These are phyloP conservation scores for Penicillium robsamsonii DNA, from an alignment of 495 filamentous ascomycete genomes.

Conservation along the genomic window DNA sequence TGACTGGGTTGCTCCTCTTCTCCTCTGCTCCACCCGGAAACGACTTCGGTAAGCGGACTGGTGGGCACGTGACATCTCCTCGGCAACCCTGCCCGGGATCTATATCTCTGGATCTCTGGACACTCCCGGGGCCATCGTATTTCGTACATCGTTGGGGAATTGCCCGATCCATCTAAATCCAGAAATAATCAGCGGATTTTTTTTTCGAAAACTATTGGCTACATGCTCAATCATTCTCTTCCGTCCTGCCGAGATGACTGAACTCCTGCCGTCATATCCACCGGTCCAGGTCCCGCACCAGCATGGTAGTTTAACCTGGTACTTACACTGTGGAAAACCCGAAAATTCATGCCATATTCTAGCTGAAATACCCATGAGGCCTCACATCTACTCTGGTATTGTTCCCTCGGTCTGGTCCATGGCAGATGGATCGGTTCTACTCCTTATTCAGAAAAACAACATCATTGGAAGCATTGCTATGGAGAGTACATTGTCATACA, in stretches of 20 bases:
- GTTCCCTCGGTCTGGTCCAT: background rate
- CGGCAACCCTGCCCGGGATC: constrained; percentile 35
- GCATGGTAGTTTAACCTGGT: constrained; percentile 21
- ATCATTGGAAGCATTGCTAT: background rate
- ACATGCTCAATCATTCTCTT: background rate
- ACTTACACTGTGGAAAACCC: constrained; percentile 17
- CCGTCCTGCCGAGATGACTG: constrained; percentile 7
- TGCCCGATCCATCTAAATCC: background rate
- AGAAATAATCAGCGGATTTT: background rate
- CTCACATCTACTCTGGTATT: background rate
- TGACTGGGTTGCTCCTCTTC: background rate
- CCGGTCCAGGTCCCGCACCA: background rate
- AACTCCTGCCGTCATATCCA: constrained; percentile 13
- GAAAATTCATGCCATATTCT: constrained; percentile 11
- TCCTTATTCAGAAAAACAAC: background rate
- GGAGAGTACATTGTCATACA: background rate
- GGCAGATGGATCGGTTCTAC: background rate
- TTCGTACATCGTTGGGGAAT: background rate
- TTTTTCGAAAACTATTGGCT: background rate
- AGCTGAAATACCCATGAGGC: background rate
- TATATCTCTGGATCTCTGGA: background rate
- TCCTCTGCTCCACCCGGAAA: constrained; percentile 21
- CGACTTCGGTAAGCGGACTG: constrained; percentile 37
- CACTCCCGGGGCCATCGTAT: too few species aligned
- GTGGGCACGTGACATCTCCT: constrained; percentile 25